phyloP scores from a whole-genome alignment of 176 grass and related monocot species.

The Hordeum marinum region DNA sequence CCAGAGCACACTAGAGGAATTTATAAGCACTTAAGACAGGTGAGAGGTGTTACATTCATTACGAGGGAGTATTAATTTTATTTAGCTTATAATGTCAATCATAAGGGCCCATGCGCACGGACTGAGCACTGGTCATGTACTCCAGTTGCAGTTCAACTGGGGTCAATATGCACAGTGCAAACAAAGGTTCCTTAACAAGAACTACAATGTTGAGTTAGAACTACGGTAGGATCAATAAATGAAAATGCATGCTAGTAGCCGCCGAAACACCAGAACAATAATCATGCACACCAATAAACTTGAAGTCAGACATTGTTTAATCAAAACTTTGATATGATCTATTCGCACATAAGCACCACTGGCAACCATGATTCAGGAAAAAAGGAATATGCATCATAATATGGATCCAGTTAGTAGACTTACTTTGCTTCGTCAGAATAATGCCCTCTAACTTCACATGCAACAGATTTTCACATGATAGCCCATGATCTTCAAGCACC shows the following conservation, averaged over 20 bases:
- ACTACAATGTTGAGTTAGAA: conserved; percentile 3
- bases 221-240: background rate
- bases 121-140: background rate
- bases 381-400: conserved; percentile 17
- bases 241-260: conserved; percentile 10
- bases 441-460: conserved; percentile 71
- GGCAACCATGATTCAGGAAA: conserved; percentile 9
- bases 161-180: conserved; percentile 4
- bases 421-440: conserved; percentile 86
- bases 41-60: background rate
- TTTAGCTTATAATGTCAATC: background rate
- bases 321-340: background rate
- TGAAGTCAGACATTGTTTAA: background rate
- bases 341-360: background rate
- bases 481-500: conserved; percentile 62
- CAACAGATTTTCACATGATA: conserved; percentile 75
- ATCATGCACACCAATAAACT: background rate
- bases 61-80: conserved; percentile 4
- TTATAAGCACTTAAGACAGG: background rate
- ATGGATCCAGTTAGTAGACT: conserved; percentile 13
- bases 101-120: background rate
- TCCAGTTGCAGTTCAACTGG: background rate
- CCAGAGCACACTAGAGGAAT: background rate
- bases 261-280: background rate
- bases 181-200: background rate